These are phyloP conservation scores for Papiliotrema flavescens DNA, from an alignment of 1,284 basidiomycete genomes.

Conservation along the genomic window DNA sequence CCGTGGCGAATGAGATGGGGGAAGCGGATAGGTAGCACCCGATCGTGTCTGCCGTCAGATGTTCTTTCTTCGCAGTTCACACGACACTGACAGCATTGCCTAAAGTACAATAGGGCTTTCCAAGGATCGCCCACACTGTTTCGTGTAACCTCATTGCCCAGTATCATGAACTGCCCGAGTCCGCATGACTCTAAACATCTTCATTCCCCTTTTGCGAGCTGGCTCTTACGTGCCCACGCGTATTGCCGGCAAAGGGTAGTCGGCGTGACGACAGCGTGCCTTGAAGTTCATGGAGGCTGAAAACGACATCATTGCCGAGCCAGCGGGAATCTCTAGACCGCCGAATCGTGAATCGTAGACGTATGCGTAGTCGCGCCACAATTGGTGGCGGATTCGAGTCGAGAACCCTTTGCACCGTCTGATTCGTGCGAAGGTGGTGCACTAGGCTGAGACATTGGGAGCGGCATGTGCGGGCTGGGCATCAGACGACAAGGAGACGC, in stretches of 20 bases:
- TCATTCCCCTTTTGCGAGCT: slow-evolving; percentile 32
- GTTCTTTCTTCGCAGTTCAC: neutral
- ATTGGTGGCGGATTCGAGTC: slow-evolving; percentile 15
- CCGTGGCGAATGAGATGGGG: slow-evolving; percentile 35
- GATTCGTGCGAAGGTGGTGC: neutral
- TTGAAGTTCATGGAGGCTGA: slow-evolving; percentile 37
- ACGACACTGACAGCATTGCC: slow-evolving; percentile 50
- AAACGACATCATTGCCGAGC: slow-evolving; percentile 41
- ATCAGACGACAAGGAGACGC: no score
- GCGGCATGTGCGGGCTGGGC: no score
- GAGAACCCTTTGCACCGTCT: neutral
- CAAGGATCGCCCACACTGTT: slow-evolving; percentile 53
- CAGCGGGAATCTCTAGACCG: slow-evolving; percentile 47
- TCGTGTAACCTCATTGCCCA: slow-evolving; percentile 51
- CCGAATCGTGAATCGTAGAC: slow-evolving; percentile 43
- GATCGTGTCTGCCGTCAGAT: slow-evolving; percentile 43
- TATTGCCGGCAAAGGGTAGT: slow-evolving; percentile 8
- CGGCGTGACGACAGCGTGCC: slow-evolving; percentile 28
- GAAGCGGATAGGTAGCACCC: slow-evolving; percentile 48
- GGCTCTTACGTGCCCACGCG: slow-evolving; percentile 27
- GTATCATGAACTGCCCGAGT: slow-evolving; percentile 53
- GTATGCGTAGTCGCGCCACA: slow-evolving; percentile 23
- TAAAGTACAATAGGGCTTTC: slow-evolving; percentile 55
- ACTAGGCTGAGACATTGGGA: no score
- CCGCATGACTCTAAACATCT: slow-evolving; percentile 44